Percentiles rank a stretch among this genome's conserved stretches.
phyloP scores from a whole-genome alignment of 2,329 filamentous ascomycete species.

The Fusarium sp. region DNA sequence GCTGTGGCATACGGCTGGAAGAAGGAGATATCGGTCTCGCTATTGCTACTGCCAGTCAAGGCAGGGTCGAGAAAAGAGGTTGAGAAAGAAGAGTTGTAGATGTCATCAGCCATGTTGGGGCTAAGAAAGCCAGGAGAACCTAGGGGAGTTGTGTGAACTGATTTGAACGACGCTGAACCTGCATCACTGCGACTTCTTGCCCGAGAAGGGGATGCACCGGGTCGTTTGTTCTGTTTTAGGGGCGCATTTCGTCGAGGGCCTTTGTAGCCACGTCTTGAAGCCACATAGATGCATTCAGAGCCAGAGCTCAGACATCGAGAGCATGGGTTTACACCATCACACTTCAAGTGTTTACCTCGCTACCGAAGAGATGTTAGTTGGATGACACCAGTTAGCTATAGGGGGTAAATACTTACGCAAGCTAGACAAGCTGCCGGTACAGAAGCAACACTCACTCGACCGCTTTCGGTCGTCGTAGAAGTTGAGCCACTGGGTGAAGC shows the following conservation, averaged over 20 bases:
- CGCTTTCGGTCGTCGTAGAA: slow-evolving; percentile 33
- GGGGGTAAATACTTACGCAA: slow-evolving; percentile 60
- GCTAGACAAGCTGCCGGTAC: slow-evolving; percentile 66
- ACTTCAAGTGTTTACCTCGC: slow-evolving; percentile 79
- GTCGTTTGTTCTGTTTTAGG: slow-evolving; percentile 63
- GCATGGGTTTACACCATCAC: slow-evolving; percentile 78
- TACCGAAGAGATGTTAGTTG: slow-evolving; percentile 47
- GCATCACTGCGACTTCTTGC: slow-evolving; percentile 33
- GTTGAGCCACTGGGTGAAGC: slow-evolving; percentile 37
- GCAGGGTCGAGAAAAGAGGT: slow-evolving; percentile 20
- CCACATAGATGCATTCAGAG: slow-evolving; percentile 76
- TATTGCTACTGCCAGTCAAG: slow-evolving; percentile 13
- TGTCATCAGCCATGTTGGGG: slow-evolving; percentile 25
- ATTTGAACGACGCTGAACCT: slow-evolving; percentile 60
- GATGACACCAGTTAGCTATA: neutral
- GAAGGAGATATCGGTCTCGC: slow-evolving; percentile 24
- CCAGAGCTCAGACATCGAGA: slow-evolving; percentile 72
- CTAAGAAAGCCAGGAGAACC: slow-evolving; percentile 48
- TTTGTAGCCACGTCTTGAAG: slow-evolving; percentile 81
- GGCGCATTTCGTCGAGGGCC: slow-evolving; percentile 60
- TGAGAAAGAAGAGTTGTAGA: slow-evolving; percentile 41
- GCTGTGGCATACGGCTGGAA: slow-evolving; percentile 30
- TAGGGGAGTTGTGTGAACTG: slow-evolving; percentile 49
- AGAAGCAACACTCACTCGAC: slow-evolving; percentile 52
- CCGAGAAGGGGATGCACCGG: slow-evolving; percentile 57